phyloP scores from a whole-genome alignment of 192 early-diverging fungal genomes.

The Mortierella antarctica region DNA sequence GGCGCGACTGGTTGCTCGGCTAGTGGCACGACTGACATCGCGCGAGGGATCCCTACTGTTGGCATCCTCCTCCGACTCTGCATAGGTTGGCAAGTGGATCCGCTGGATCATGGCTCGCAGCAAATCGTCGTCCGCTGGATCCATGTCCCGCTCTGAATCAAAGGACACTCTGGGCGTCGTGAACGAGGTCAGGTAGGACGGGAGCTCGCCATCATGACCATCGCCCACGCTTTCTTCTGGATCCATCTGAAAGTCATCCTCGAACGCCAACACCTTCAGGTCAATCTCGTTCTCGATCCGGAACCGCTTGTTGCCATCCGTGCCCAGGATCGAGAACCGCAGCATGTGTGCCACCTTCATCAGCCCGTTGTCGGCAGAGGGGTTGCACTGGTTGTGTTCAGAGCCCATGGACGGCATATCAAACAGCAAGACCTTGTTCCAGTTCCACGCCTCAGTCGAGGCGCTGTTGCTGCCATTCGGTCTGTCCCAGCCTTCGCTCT shows the following conservation, averaged over 20 bases:
- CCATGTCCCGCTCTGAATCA: constrained; percentile 45
- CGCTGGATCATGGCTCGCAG: constrained; percentile 25
- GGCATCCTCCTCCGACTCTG: constrained; percentile 37
- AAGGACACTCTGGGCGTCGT: constrained; percentile 42
- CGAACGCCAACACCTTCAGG: constrained; percentile 42
- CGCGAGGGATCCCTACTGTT: constrained; percentile 34
- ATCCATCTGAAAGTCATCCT: constrained; percentile 27
- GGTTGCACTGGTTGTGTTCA: constrained; percentile 42
- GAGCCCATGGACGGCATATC: constrained; percentile 50
- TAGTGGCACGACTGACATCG: constrained; percentile 23
- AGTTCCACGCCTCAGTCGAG: constrained; percentile 28
- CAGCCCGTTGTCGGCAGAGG: constrained; percentile 40
- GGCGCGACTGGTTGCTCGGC: constrained; percentile 6
- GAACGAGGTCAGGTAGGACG: constrained; percentile 46
- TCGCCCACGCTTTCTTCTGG: constrained; percentile 10
- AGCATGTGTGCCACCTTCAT: constrained; percentile 47
- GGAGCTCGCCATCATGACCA: constrained; percentile 17
- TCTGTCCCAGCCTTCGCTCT: constrained; percentile 45
- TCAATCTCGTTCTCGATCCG: constrained; percentile 42
- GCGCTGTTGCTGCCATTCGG: background rate
- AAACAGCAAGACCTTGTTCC: constrained; percentile 50
- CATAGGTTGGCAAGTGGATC: constrained; percentile 45
- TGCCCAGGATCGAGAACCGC: constrained; percentile 39
- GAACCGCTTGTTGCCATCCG: constrained; percentile 27
- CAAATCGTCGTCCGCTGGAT: constrained; percentile 34